Conservation (phyloP, 1,284 basidiomycete genomes). For the Blastosporella zonata region DNA sequence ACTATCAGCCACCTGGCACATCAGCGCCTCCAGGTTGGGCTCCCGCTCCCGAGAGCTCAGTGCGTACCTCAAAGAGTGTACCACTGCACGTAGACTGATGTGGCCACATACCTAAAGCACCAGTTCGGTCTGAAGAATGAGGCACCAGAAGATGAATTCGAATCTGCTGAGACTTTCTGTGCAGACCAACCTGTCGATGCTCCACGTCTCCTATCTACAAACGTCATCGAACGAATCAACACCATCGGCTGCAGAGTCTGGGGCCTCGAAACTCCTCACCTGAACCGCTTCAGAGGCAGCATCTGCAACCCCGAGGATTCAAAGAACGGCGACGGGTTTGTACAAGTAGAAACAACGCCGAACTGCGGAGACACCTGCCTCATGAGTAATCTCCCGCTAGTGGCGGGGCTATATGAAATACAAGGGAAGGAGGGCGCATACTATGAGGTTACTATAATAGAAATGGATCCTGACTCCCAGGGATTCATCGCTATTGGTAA, state of each 20-base stretch:
- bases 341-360: conserved; percentile 37
- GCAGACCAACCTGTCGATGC: conserved; percentile 32
- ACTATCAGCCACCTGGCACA: neutral
- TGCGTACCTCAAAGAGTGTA: conserved; percentile 17
- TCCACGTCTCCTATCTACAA: conserved; percentile 47
- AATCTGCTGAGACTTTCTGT: conserved; percentile 51
- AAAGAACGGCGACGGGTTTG: conserved; percentile 34
- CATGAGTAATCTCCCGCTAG: conserved; percentile 58
- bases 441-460: conserved; percentile 54
- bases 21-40: conserved; percentile 33
- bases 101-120: conserved; percentile 29
- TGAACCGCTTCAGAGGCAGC: conserved; percentile 38
- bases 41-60: conserved; percentile 23
- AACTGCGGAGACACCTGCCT: conserved; percentile 51
- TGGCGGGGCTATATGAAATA: conserved; percentile 57
- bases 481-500: conserved; percentile 59
- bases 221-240: conserved; percentile 46
- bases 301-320: conserved; percentile 33
- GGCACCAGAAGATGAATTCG: conserved; percentile 50
- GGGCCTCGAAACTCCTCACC: conserved; percentile 41
- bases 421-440: conserved; percentile 56
- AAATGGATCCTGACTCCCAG: conserved; percentile 39
- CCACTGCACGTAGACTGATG: neutral
- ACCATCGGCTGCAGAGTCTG: conserved; percentile 46
- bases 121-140: conserved; percentile 48